Evolutionary conservation across 1,139 yeast genomes (phyloP), one percentile per base, ranked within the genome.

Genomic region (Starmera stellimalicola): DNA sequence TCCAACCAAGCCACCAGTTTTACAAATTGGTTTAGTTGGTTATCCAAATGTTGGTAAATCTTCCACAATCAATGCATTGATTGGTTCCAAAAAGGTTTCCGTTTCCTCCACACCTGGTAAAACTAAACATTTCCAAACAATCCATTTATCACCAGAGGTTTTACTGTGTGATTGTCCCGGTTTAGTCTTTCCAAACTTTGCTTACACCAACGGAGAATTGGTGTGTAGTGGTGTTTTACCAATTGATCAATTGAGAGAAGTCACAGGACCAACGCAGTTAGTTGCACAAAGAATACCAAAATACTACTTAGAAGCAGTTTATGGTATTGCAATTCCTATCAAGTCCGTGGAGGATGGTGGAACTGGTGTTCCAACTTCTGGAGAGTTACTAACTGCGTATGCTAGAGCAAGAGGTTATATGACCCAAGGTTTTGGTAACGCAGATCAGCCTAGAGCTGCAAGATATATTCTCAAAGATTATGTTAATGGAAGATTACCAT

Each of bases 31-130:
- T 37, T 70, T 93, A 41, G 98, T 93, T 15, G 99, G 99, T 31
- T 88, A 88, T 55, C 95, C 95, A 22, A 85, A 29, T 16, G 30
- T 28, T 28, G 30, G 30, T 28, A 28, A 28, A 28, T 28, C 30
- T 12, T 87, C 96, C 9, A 88, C 97, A 9, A 88, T 88, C 49
- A 88, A 88, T 57, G 95, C 97, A 0, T 68, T 93, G 33, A 93
- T 91, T 33, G 98, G 98, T 16, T 77, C 96, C 18, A 93, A 93
- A 54, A 88, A 85, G 55, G 99, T 93, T 10, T 87, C 97, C 1
- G 98, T 93, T 26, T 91, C 98, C 2, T 70, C 98, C 2, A 93
- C 98, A 0, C 99, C 99, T 6, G 99, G 99, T 64, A 93, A 93
- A 57, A 93, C 99, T 14, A 93, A 93, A 58, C 99, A 93, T 68